Percentiles rank a stretch among this genome's conserved stretches.
Evolutionary conservation across 2,329 filamentous ascomycete species (phyloP).

Genomic region (Nemania serpens): DNA sequence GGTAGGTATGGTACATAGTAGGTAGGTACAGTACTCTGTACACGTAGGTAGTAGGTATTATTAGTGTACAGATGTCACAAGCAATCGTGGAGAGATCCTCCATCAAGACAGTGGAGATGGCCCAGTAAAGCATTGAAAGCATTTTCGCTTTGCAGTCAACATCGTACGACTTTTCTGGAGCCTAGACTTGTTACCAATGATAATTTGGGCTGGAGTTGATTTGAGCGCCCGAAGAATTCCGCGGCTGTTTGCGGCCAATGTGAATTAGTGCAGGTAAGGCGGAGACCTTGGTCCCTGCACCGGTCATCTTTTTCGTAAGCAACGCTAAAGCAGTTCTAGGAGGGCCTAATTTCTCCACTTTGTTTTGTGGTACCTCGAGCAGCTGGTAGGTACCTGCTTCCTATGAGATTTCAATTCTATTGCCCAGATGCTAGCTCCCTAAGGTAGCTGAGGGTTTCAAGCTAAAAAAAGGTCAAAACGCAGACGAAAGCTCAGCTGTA

Average conservation of each 20-base stretch:
- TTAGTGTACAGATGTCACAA: background rate
- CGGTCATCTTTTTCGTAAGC: background rate
- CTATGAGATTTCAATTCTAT: too few species aligned
- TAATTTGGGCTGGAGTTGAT: slow-evolving; percentile 10
- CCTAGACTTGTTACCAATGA: slow-evolving; percentile 19
- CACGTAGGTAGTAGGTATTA: background rate
- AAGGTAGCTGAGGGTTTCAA: too few species aligned
- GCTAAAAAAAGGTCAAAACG: too few species aligned
- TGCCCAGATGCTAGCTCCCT: too few species aligned
- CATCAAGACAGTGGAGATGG: slow-evolving; percentile 12
- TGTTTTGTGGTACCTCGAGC: too few species aligned
- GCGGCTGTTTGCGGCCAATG: background rate
- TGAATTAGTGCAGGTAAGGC: too few species aligned
- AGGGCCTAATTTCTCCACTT: too few species aligned
- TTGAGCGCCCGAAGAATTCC: slow-evolving; percentile 22
- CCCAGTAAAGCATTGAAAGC: slow-evolving; percentile 19
- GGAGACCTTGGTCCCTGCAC: too few species aligned
- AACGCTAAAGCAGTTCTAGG: background rate
- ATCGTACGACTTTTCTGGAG: slow-evolving; percentile 31
- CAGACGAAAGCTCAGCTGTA: too few species aligned
- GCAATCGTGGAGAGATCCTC: background rate
- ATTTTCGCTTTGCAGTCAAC: slow-evolving; percentile 17
- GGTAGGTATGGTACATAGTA: background rate
- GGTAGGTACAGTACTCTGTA: background rate
- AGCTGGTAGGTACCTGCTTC: too few species aligned